Conservation (phyloP, 768 basidiomycete genomes). For the Plicaturopsis crispa region DNA sequence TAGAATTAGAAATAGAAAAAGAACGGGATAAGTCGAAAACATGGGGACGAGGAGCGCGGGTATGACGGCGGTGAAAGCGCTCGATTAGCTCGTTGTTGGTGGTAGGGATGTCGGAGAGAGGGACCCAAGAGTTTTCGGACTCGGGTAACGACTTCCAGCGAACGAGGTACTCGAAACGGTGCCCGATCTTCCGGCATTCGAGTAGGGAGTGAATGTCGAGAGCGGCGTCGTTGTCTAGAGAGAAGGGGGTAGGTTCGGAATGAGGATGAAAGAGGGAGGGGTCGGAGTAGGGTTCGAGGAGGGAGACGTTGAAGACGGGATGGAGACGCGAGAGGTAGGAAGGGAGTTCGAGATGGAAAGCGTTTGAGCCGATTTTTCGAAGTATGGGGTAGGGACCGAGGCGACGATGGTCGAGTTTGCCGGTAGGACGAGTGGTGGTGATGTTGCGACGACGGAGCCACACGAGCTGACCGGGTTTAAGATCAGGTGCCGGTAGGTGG, state of each 20-base stretch:
- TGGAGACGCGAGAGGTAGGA: constrained; percentile 24
- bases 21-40: constrained; percentile 7
- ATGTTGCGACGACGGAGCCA: constrained; percentile 32
- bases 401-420: constrained; percentile 27
- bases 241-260: constrained; percentile 13
- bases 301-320: constrained; percentile 31
- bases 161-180: constrained; percentile 28
- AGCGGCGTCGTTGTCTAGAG: constrained; percentile 14
- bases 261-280: constrained; percentile 25
- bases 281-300: constrained; percentile 23
- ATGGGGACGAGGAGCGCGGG: constrained; percentile 21
- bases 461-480: constrained; percentile 25
- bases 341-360: constrained; percentile 20
- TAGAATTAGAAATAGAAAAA: no score
- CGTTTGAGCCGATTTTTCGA: constrained; percentile 13
- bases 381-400: constrained; percentile 19
- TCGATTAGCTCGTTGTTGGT: constrained; percentile 21
- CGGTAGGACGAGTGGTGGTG: constrained; percentile 29
- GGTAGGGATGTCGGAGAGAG: constrained; percentile 25
- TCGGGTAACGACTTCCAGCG: constrained; percentile 16
- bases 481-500: constrained; percentile 16
- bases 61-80: constrained; percentile 25
- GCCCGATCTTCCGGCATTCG: constrained; percentile 25
- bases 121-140: constrained; percentile 27
- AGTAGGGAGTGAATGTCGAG: constrained; percentile 17